Evolutionary conservation across 2,329 filamentous ascomycete genomes (phyloP).

Genomic region (Fusarium incarnatum): DNA sequence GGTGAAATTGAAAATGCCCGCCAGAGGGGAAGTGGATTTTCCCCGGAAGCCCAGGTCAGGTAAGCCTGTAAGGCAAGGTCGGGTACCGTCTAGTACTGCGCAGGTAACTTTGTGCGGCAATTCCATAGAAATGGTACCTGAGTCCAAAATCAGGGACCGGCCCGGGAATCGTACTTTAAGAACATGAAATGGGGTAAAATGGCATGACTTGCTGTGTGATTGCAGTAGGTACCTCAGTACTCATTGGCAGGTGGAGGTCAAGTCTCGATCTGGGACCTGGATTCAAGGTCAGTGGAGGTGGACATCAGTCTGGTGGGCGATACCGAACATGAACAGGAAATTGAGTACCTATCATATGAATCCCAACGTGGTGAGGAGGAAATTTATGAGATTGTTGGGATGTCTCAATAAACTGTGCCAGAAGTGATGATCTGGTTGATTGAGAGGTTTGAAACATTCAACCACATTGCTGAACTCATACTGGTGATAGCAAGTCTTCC

Average conservation of each 20-base stretch:
- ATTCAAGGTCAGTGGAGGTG: constrained; percentile 44
- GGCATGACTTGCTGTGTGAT: constrained; percentile 22
- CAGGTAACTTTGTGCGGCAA: constrained; percentile 21
- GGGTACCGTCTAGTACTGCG: background rate
- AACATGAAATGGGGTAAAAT: constrained; percentile 33
- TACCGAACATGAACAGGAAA: constrained; percentile 38
- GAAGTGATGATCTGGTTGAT: background rate
- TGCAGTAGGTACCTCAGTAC: background rate
- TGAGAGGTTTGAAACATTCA: background rate
- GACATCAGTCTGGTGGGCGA: constrained; percentile 29
- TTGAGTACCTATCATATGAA: background rate
- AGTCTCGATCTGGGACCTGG: background rate
- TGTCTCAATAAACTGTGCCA: background rate
- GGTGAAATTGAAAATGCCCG: constrained; percentile 25
- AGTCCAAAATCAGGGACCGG: constrained; percentile 25
- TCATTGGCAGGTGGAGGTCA: constrained; percentile 31
- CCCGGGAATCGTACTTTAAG: constrained; percentile 30
- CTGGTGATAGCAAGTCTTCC: background rate
- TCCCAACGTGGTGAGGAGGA: background rate
- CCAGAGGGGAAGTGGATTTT: constrained; percentile 40
- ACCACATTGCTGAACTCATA: constrained; percentile 10
- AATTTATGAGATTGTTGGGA: constrained; percentile 2
- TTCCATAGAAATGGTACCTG: constrained; percentile 26
- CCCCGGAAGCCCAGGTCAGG: constrained; percentile 21
- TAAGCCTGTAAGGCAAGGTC: background rate